Evolutionary conservation across 768 basidiomycete genomes (phyloP).

Genomic region (Kwoniella mangroviensis): DNA sequence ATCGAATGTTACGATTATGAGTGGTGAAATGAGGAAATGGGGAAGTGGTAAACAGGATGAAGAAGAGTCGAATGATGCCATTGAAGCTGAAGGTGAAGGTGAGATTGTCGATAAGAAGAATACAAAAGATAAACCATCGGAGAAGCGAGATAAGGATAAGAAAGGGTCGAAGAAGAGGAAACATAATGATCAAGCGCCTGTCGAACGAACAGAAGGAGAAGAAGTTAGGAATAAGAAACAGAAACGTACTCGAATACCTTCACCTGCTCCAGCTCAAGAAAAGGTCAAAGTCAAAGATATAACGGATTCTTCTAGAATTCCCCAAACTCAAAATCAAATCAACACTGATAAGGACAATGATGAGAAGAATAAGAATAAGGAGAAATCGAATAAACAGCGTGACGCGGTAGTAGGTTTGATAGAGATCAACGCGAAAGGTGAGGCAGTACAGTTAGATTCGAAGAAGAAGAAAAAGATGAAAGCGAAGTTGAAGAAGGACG

Average conservation of each 20-base stretch:
- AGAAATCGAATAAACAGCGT: constrained; percentile 4
- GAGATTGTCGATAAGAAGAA: constrained; percentile 1
- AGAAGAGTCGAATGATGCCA: constrained; percentile 8
- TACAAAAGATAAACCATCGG: background rate
- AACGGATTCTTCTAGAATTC: background rate
- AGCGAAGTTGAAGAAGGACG: constrained; percentile 23
- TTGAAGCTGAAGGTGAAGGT: constrained; percentile 5
- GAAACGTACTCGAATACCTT: constrained; percentile 4
- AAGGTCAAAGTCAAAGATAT: background rate
- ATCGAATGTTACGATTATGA: constrained; percentile 34
- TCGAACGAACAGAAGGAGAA: background rate
- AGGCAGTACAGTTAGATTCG: constrained; percentile 20
- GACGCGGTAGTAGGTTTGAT: constrained; percentile 42
- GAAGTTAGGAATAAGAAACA: background rate
- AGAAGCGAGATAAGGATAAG: constrained; percentile 10
- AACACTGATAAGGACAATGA: background rate
- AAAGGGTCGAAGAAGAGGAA: constrained; percentile 3
- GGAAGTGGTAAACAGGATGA: constrained; percentile 19
- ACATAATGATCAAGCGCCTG: constrained; percentile 5
- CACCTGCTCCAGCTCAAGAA: background rate
- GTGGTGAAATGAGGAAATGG: constrained; percentile 40
- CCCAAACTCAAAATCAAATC: background rate
- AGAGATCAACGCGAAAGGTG: constrained; percentile 32
- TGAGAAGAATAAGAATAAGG: background rate
- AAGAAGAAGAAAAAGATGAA: constrained; percentile 26